Conservation (phyloP, 306 rosid genomes). For the Trifolium subterraneum region DNA sequence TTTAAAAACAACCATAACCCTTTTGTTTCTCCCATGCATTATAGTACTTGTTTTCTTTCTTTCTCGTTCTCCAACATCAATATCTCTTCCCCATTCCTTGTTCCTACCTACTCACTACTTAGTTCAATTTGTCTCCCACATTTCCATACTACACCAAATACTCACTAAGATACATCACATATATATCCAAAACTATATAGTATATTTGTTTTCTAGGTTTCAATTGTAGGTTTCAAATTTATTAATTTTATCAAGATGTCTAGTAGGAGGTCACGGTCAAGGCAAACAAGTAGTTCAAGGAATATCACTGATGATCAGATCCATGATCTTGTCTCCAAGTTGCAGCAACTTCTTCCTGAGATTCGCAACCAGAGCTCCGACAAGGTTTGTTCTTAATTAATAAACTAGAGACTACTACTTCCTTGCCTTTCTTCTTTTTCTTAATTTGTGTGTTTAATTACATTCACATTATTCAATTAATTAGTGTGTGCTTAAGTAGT, state of each 20-base stretch:
- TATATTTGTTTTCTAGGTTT: not conserved
- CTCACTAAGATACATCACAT: not conserved
- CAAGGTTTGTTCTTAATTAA: slow-evolving; percentile 58
- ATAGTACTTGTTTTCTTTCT: slow-evolving; percentile 40
- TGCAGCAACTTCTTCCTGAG: slow-evolving; percentile 97
- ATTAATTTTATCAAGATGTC: slow-evolving; percentile 34
- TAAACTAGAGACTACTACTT: not conserved
- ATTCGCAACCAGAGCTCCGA: slow-evolving; percentile 79
- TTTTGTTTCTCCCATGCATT: slow-evolving; percentile 64
- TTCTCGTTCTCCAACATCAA: slow-evolving; percentile 30
- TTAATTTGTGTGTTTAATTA: not conserved
- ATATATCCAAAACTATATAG: not conserved
- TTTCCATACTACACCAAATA: not conserved
- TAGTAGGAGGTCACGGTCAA: slow-evolving; percentile 62
- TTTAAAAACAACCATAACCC: slow-evolving; percentile 59
- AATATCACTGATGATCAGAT: slow-evolving; percentile 93
- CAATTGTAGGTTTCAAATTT: not conserved
- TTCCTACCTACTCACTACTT: not conserved
- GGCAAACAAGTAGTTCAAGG: slow-evolving; percentile 76
- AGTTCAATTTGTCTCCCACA: slow-evolving; percentile 12
- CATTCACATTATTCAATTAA: not conserved
- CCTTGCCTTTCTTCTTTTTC: not conserved
- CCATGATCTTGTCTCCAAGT: slow-evolving; percentile 88
- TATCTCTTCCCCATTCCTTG: not conserved
- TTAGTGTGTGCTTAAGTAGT: not conserved